phyloP scores from a whole-genome alignment of 2,329 filamentous ascomycete genomes.

The Colletotrichum kahawae region DNA sequence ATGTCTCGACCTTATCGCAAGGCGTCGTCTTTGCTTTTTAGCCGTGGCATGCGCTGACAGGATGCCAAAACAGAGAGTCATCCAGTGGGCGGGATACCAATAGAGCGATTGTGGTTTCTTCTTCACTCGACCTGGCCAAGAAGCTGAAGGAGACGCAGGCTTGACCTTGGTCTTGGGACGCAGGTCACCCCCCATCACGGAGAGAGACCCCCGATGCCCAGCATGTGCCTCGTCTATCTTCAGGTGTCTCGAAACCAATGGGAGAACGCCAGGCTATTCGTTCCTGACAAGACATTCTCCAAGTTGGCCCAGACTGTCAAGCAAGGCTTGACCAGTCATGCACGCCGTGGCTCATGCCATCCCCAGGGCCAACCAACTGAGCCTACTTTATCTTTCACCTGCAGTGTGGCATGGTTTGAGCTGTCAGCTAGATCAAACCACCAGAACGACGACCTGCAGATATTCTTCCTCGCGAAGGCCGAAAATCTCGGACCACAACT shows the following conservation, averaged over 20 bases:
- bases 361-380: background rate
- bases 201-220: background rate
- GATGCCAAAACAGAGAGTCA: background rate
- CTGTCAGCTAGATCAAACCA: background rate
- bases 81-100: background rate
- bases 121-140: background rate
- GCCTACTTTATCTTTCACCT: background rate
- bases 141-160: background rate
- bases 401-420: background rate
- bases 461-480: background rate
- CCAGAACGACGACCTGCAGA: background rate
- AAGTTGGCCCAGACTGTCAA: background rate
- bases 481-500: background rate
- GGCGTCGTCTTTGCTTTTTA: background rate
- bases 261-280: background rate
- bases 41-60: background rate
- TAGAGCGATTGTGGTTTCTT: background rate
- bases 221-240: background rate
- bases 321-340: background rate
- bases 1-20: slow-evolving; percentile 12
- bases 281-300: slow-evolving; percentile 14
- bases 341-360: background rate
- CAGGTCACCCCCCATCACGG: background rate
- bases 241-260: background rate
- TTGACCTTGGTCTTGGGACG: background rate